Base-by-base conservation (phyloP, 257 asterid genomes). In the Nicotiana undulata region DNA sequence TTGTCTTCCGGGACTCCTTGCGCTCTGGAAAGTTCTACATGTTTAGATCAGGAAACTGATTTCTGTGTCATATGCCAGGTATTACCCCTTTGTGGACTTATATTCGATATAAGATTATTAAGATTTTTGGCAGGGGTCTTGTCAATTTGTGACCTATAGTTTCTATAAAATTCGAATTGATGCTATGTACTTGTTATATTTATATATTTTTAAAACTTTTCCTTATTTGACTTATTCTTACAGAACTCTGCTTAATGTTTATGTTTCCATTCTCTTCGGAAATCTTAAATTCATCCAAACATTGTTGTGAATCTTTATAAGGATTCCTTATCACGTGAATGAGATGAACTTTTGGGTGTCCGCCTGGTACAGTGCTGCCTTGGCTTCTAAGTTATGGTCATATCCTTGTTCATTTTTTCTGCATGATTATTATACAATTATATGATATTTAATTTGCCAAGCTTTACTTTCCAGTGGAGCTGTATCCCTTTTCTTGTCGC, bases 41-140 rank as follows among this genome's bases (percentile, higher is more conserved):
- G 66, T 83, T 53, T 29, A 55, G 86, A 90, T 31, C 89, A 86
- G 65, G 92, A 85, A 77, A 81, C 84, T 32, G 86, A 93, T 85
- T 88, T 90, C 78, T 93, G 98, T 80, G 93, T 90, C 79, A 72
- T 93, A 80, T 93, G 97, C 85, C 97, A 93, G 96, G 98, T 93
- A 89, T 49, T 79, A 63, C 51, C 52, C 34, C 37, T 40, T 37
- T 52, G 34, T 58, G 3, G 11, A 12, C 2, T 20, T 70, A 40
- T 66, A 8, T 5, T 66, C 18, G 51, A 66, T 66, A 4, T 18
- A 66, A 66, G 51, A 32, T 31, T 17, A 65, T 17, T 65, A 32
- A 1, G 0, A 65, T 32, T 65, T 65, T 66, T 9, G 20, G 3
- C 2, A 10, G 51, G 26, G 26, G 20, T 63, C 70, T 17, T 4